phyloP scores from a whole-genome alignment of 495 filamentous ascomycete genomes.

The Neurospora africana region DNA sequence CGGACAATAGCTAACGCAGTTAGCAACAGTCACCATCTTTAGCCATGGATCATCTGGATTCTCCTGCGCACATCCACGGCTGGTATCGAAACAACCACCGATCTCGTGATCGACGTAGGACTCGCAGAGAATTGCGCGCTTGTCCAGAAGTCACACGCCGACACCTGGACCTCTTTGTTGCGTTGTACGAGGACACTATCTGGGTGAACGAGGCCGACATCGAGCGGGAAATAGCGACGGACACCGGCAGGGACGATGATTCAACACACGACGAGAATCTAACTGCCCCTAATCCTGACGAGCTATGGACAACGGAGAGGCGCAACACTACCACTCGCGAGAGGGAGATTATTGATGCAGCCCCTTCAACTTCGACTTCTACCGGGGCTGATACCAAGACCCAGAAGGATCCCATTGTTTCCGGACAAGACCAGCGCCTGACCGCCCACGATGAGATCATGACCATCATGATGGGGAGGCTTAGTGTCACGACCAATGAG shows the following conservation, averaged over 20 bases:
- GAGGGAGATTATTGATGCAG: not conserved
- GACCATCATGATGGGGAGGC: not conserved
- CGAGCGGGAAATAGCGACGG: not conserved
- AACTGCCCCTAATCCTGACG: not conserved
- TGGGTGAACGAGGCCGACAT: not conserved
- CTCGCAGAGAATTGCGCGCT: not conserved
- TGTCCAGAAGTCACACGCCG: not conserved
- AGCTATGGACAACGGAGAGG: not conserved
- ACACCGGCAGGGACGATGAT: fast-evolving
- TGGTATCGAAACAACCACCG: not conserved
- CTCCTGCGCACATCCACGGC: not conserved
- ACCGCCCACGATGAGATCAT: not conserved
- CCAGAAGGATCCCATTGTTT: too few relatives aligned
- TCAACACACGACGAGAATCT: not conserved
- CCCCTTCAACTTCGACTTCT: not conserved
- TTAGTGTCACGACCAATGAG: not conserved
- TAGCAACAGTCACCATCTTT: not conserved
- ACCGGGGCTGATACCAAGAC: not conserved
- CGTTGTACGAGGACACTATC: not conserved
- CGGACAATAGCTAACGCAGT: not conserved
- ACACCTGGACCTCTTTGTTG: not conserved
- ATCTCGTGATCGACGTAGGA: not conserved
- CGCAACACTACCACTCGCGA: not conserved
- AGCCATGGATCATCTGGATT: not conserved
- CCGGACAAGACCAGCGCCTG: not conserved